Evolutionary conservation across 176 grass and related monocot genomes (phyloP).

Genomic region (Raddia distichophylla): DNA sequence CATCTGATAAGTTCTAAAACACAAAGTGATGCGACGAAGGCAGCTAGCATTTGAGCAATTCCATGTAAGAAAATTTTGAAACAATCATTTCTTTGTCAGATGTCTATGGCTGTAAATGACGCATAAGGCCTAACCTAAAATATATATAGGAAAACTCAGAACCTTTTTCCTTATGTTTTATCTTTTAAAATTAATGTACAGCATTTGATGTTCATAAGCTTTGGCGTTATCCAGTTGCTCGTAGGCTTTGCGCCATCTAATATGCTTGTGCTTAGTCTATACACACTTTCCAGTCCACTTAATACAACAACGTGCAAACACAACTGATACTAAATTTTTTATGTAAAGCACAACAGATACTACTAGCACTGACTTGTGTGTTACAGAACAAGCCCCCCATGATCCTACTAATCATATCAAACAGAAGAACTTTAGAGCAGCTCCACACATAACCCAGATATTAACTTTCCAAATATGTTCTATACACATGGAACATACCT

Average conservation of each 20-base stretch:
- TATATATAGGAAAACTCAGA: background rate
- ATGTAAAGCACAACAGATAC: background rate
- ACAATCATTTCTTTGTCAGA: background rate
- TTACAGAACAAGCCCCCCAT: background rate
- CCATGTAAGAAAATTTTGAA: background rate
- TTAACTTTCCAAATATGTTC: constrained; percentile 8
- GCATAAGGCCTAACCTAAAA: background rate
- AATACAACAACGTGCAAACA: background rate
- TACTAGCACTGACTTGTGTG: background rate
- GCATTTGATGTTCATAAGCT: background rate
- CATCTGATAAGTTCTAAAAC: constrained; percentile 10
- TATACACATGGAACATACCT: constrained; percentile 33
- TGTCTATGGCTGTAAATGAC: background rate
- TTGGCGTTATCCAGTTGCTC: background rate
- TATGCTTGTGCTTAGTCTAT: background rate
- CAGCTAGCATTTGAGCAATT: background rate
- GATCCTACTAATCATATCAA: background rate
- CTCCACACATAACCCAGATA: background rate
- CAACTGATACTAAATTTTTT: background rate
- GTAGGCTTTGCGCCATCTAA: background rate
- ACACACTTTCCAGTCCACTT: background rate
- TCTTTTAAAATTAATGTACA: background rate
- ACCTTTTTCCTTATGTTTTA: background rate
- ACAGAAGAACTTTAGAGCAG: constrained; percentile 8
- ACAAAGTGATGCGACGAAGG: background rate